These are phyloP conservation scores for Escovopsis weberi DNA, from an alignment of 2,329 filamentous ascomycete genomes.

Conservation along the genomic window DNA sequence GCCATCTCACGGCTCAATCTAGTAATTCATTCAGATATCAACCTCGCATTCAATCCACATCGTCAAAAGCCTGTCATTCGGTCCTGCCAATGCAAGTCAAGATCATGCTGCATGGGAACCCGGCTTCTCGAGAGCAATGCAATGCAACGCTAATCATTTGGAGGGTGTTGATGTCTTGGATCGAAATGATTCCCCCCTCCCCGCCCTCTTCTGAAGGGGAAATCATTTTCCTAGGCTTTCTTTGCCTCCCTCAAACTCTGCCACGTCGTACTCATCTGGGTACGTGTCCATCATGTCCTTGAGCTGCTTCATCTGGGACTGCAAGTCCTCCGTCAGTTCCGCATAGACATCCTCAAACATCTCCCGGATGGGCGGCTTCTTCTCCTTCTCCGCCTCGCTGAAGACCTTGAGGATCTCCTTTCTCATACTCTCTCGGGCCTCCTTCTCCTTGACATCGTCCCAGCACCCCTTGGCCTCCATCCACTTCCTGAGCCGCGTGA, in stretches of 20 bases:
- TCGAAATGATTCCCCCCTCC: too few relatives aligned
- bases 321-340: constrained; percentile 65
- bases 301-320: constrained; percentile 56
- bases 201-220: too few relatives aligned
- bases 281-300: constrained; percentile 69
- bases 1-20: too few relatives aligned
- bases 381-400: constrained; percentile 65
- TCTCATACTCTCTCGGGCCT: constrained; percentile 47
- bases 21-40: too few relatives aligned
- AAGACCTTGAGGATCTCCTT: constrained; percentile 77
- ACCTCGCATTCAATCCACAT: too few relatives aligned
- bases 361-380: constrained; percentile 55
- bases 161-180: too few relatives aligned
- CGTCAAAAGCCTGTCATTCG: too few relatives aligned
- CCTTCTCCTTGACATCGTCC: constrained; percentile 72
- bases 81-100: too few relatives aligned
- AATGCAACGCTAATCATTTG: too few relatives aligned
- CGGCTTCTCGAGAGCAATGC: too few relatives aligned
- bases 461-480: constrained; percentile 72
- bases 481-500: constrained; percentile 77
- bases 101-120: too few relatives aligned
- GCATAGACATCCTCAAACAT: constrained; percentile 89
- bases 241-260: constrained; percentile 59
- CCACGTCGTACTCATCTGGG: constrained; percentile 81
- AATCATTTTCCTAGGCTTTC: constrained; percentile 37